phyloP scores from a whole-genome alignment of 202 grass and related monocot species.

The Zizania palustris region DNA sequence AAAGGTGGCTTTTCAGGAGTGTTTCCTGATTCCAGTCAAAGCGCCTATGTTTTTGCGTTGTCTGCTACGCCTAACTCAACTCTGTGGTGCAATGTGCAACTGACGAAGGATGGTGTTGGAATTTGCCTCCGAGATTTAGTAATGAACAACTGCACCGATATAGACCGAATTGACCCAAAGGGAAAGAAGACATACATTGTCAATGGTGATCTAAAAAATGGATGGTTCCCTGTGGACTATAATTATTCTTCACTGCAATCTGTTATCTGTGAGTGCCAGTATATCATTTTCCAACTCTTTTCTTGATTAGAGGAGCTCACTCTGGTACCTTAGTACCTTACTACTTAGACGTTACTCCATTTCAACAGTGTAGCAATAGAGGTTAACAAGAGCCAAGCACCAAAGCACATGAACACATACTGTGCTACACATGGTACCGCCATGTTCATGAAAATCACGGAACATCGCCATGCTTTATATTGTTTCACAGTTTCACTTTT shows the following conservation, averaged over 20 bases:
- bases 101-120: constrained; percentile 66
- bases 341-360: too few species aligned
- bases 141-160: constrained; percentile 61
- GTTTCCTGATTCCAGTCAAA: constrained; percentile 69
- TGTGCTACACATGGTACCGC: too few species aligned
- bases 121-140: constrained; percentile 71
- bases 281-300: not conserved
- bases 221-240: constrained; percentile 75
- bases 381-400: too few species aligned
- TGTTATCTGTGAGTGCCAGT: constrained; percentile 52
- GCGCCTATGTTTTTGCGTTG: constrained; percentile 41
- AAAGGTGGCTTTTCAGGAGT: constrained; percentile 82
- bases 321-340: too few species aligned
- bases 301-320: not conserved
- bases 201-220: constrained; percentile 37
- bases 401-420: too few species aligned
- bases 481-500: too few species aligned
- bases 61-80: not conserved
- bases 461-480: too few species aligned
- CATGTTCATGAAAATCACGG: too few species aligned
- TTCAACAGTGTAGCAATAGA: too few species aligned
- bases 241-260: constrained; percentile 17
- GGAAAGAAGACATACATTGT: constrained; percentile 41
- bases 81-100: constrained; percentile 72
- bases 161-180: not conserved